Evolutionary conservation across 129 eudicot species (phyloP).

Genomic region (Sambucus nigra): DNA sequence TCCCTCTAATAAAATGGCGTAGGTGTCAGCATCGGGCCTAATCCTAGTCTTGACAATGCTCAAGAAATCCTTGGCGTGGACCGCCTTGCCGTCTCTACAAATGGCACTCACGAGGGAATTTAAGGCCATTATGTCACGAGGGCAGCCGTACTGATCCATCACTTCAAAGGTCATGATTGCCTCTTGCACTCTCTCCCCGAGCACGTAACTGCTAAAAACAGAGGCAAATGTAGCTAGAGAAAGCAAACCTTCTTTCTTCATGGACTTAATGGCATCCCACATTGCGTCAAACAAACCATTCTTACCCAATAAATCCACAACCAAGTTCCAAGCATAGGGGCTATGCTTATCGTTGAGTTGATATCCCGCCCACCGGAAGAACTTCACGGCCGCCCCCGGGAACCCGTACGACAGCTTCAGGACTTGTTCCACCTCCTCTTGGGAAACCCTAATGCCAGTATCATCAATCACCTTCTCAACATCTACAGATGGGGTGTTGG

Average conservation of each 20-base stretch:
- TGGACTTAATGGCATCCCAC: constrained; percentile 78
- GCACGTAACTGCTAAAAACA: constrained; percentile 66
- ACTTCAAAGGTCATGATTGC: constrained; percentile 50
- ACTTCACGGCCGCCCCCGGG: constrained; percentile 61
- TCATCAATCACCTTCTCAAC: constrained; percentile 54
- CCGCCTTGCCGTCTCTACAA: constrained; percentile 57
- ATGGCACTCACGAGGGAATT: constrained; percentile 65
- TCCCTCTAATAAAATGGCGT: constrained; percentile 73
- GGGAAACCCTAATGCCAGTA: constrained; percentile 37
- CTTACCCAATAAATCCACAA: constrained; percentile 74
- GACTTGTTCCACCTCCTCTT: constrained; percentile 55
- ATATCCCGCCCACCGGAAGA: constrained; percentile 70
- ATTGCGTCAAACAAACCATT: constrained; percentile 64
- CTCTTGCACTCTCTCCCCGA: constrained; percentile 38
- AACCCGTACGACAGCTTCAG: constrained; percentile 49
- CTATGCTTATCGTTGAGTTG: constrained; percentile 47
- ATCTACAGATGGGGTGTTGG: constrained; percentile 31
- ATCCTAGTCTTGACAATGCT: constrained; percentile 25
- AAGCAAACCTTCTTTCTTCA: constrained; percentile 49
- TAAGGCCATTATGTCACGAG: constrained; percentile 50
- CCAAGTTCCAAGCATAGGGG: constrained; percentile 68
- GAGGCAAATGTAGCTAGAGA: constrained; percentile 71
- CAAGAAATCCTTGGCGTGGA: constrained; percentile 42
- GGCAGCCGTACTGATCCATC: constrained; percentile 52
- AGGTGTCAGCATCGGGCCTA: constrained; percentile 57